A percentile compares a stretch with the other conserved stretches of the same genome.
phyloP scores from a whole-genome alignment of 73 alveolate genomes.

The Tetrahymena malaccensis region DNA sequence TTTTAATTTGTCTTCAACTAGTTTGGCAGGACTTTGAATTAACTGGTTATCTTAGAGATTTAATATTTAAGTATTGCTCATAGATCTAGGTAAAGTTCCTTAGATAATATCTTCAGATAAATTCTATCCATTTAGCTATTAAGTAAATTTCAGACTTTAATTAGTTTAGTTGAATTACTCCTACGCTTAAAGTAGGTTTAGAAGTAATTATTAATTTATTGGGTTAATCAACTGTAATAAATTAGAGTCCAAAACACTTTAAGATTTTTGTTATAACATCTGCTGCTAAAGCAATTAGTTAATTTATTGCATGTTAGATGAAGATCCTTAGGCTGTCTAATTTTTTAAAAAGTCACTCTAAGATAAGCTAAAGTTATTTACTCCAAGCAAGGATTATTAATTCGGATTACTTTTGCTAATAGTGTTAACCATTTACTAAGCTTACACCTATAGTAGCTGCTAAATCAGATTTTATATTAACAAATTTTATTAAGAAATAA shows the following conservation, averaged over 20 bases:
- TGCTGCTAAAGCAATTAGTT: not conserved
- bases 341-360: not conserved
- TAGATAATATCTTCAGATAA: not conserved
- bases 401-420: not conserved
- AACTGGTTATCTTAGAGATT: not conserved
- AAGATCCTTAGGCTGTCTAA: not conserved
- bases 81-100: not conserved
- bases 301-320: not conserved
- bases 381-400: not conserved
- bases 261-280: not conserved
- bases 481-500: not conserved
- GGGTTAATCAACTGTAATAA: not conserved
- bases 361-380: not conserved
- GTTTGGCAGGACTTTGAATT: not conserved
- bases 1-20: not conserved
- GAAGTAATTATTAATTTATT: not conserved
- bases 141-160: not conserved
- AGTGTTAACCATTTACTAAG: not conserved
- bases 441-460: not conserved
- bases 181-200: not conserved
- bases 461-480: not conserved
- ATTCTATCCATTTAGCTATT: not conserved
- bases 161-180: not conserved
- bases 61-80: not conserved
- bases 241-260: not conserved